These are phyloP conservation scores for Bretziella fagacearum DNA, from an alignment of 2,329 filamentous ascomycete species.

Conservation along the genomic window DNA sequence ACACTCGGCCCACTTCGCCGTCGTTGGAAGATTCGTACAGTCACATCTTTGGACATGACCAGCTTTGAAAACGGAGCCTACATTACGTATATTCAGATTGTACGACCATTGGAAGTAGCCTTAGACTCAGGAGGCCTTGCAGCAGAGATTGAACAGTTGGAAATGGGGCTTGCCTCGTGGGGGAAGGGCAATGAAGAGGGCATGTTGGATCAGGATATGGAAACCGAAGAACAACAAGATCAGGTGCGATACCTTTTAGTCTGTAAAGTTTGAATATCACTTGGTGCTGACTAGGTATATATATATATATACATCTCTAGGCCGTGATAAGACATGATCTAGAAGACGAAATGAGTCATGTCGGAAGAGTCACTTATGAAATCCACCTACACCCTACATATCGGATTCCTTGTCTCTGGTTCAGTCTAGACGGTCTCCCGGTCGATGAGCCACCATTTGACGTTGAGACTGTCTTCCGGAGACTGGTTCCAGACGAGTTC, in stretches of 20 bases:
- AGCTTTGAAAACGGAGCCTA: slow-evolving; percentile 28
- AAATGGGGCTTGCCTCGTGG: slow-evolving; percentile 18
- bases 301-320: not conserved
- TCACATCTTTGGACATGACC: slow-evolving; percentile 32
- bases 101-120: slow-evolving; percentile 32
- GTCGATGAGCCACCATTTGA: slow-evolving; percentile 38
- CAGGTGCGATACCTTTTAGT: slow-evolving; percentile 23
- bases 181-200: slow-evolving; percentile 12
- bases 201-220: slow-evolving; percentile 29
- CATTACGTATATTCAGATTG: slow-evolving; percentile 39
- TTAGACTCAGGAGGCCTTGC: slow-evolving; percentile 31
- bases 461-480: slow-evolving; percentile 53
- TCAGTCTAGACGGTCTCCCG: slow-evolving; percentile 44
- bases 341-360: slow-evolving; percentile 17
- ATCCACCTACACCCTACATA: slow-evolving; percentile 62
- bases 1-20: slow-evolving; percentile 37
- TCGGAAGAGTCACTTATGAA: slow-evolving; percentile 47
- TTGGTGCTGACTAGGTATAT: slow-evolving; percentile 16
- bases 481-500: slow-evolving; percentile 50
- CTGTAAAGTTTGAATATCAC: not conserved
- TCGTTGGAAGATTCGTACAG: slow-evolving; percentile 37
- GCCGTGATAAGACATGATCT: slow-evolving; percentile 3
- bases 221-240: slow-evolving; percentile 34
- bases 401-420: slow-evolving; percentile 59
- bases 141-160: slow-evolving; percentile 29